Base-by-base conservation (phyloP, 1,284 basidiomycete genomes). In the Ustilago trichophora region DNA sequence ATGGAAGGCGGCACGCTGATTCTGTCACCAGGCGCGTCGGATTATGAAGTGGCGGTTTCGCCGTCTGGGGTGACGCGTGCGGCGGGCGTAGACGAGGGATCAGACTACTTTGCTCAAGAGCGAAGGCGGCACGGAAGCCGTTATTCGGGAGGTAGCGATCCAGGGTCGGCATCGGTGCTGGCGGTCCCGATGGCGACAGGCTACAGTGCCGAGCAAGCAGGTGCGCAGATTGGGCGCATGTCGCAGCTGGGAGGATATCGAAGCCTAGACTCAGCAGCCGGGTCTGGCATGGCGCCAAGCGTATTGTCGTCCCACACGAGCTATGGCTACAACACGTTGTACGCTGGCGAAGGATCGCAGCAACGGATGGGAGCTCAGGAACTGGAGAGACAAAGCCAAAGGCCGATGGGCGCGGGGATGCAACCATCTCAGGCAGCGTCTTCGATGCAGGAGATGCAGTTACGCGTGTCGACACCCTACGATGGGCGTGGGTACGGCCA, bases 381-480 rank as follows among this genome's bases (percentile, higher is more conserved):
- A 32, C 22, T 34, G 38, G 19, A 43, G 22, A 27, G n/a, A 49
- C 33, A 37, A 41, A 27, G 21, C 16, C 47, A 50, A 15, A 31
- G n/a, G n/a, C n/a, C 18, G 3, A 33, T 42, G 37, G n/a, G 47
- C 22, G 37, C n/a, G n/a, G n/a, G 38, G 3, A 34, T 50, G 31
- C 47, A 41, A 21, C 31, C n/a, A 26, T 37, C 26, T n/a, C 27
- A 32, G 2, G 7, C n/a, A n/a, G n/a, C n/a, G n/a, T n/a, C n/a
- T n/a, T n/a, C 38, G 22, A 24, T 48, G 34, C 44, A 43, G 27
- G 26, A 35, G 0, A 32, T 42, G 27, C 51, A 62, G 26, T 27
- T 50, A 54, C 58, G 58, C 36, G 33, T 62, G 51, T 46, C 58
- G 41, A 62, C 37, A 16, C 32, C 43, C 3, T 62, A 50, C 41